These are phyloP conservation scores for Nannizziopsis barbatae DNA, from an alignment of 2,329 filamentous ascomycete species.

Conservation along the genomic window DNA sequence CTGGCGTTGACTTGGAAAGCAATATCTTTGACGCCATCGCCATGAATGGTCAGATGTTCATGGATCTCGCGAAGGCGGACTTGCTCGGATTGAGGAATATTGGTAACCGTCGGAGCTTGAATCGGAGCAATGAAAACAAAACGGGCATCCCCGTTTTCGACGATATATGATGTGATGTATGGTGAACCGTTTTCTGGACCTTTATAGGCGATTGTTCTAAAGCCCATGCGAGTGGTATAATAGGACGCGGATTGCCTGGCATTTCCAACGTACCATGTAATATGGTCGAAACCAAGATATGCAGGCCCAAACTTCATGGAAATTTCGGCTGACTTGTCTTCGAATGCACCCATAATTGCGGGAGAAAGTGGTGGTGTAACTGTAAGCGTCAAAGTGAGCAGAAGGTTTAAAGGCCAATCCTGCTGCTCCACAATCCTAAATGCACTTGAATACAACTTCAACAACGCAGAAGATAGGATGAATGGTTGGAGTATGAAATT, in stretches of 20 bases:
- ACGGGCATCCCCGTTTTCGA: constrained; percentile 62
- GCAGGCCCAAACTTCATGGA: constrained; percentile 19
- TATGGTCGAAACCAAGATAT: constrained; percentile 61
- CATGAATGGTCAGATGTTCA: constrained; percentile 67
- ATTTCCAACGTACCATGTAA: constrained; percentile 89
- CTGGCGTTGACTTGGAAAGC: constrained; percentile 72
- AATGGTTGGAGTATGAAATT: too few relatives aligned
- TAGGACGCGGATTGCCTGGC: constrained; percentile 83
- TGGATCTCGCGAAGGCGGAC: constrained; percentile 59
- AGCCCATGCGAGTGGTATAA: constrained; percentile 74
- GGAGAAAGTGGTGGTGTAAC: background rate
- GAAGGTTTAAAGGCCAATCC: too few relatives aligned
- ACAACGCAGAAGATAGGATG: too few relatives aligned
- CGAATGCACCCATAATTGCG: background rate
- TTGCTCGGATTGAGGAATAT: constrained; percentile 43
- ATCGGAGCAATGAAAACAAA: constrained; percentile 80
- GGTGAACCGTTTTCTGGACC: constrained; percentile 78
- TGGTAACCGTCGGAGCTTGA: constrained; percentile 37
- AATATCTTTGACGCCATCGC: constrained; percentile 85
- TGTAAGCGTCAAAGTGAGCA: too few relatives aligned
- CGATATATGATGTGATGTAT: constrained; percentile 66
- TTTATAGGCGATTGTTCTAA: constrained; percentile 64
- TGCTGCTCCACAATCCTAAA: too few relatives aligned
- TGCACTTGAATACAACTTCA: too few relatives aligned
- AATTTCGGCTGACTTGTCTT: constrained; percentile 8